Conservation (phyloP, 1,284 basidiomycete species). For the Singerocomus rubriflavus region DNA sequence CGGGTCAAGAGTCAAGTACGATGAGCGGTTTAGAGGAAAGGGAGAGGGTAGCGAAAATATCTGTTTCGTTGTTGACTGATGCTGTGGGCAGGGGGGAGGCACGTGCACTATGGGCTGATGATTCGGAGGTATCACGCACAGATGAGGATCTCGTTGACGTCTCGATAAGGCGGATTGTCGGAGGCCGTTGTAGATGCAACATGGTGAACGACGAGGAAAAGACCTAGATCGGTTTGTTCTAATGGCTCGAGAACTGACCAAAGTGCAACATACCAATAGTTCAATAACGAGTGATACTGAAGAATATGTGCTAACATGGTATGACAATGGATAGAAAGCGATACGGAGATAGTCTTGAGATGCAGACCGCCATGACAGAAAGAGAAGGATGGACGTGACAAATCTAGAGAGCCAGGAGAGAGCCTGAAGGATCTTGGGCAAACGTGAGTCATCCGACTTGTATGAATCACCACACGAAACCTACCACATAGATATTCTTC, state of each 20-base stretch:
- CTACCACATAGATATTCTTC: conserved; percentile 59
- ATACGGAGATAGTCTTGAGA: conserved; percentile 40
- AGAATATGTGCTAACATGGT: conserved; percentile 45
- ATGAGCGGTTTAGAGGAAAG: conserved; percentile 62
- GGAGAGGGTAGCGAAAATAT: conserved; percentile 58
- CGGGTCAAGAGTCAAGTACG: no score
- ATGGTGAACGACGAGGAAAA: conserved; percentile 47
- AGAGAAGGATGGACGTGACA: conserved; percentile 46
- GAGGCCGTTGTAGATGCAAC: conserved; percentile 61
- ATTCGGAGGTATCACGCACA: conserved; percentile 36
- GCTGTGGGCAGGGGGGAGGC: conserved; percentile 26
- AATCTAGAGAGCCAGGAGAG: conserved; percentile 56
- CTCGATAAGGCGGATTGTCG: conserved; percentile 62
- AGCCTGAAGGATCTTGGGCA: conserved; percentile 53
- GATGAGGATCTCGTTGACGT: conserved; percentile 40
- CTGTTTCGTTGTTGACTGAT: conserved; percentile 45
- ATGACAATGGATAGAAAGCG: conserved; percentile 35
- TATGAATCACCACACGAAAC: conserved; percentile 25
- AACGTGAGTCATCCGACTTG: conserved; percentile 2
- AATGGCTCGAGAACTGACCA: conserved; percentile 5
- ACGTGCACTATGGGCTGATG: conserved; percentile 19
- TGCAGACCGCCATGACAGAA: conserved; percentile 41
- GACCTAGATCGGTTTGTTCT: conserved; percentile 38
- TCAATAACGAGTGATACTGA: conserved; percentile 45
- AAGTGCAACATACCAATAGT: conserved; percentile 43